phyloP scores from a whole-genome alignment of 23 red algal genomes.

The Gracilariopsis chorda region DNA sequence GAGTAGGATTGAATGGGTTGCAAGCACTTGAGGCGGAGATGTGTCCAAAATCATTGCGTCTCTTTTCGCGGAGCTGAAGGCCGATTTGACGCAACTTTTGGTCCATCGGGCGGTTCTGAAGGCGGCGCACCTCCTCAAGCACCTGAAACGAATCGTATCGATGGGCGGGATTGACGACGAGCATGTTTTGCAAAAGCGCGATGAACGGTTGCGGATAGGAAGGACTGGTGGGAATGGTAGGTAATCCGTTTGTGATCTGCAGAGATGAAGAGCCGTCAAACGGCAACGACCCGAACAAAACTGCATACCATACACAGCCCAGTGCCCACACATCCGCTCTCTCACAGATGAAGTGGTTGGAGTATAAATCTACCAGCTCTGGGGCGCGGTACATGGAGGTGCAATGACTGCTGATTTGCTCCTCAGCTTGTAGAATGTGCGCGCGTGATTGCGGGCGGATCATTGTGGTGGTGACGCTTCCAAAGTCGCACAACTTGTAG shows the following conservation, averaged over 20 bases:
- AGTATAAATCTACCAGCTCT: not conserved
- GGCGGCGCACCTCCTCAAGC: not conserved
- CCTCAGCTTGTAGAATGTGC: slow-evolving; percentile 40
- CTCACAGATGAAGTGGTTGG: slow-evolving; percentile 12
- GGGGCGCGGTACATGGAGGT: slow-evolving; percentile 73
- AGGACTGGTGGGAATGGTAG: not conserved
- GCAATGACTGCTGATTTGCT: slow-evolving; percentile 41
- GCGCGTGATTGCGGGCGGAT: slow-evolving; percentile 20
- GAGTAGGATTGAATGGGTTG: no score
- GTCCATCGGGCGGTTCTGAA: not conserved
- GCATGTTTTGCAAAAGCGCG: slow-evolving; percentile 29
- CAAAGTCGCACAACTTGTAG: slow-evolving; percentile 94
- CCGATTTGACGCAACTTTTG: not conserved
- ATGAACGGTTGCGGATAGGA: slow-evolving; percentile 22
- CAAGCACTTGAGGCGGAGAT: no score
- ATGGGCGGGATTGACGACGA: slow-evolving; percentile 16
- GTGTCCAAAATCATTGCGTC: not conserved
- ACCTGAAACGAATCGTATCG: slow-evolving; percentile 32
- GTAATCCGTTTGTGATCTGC: slow-evolving; percentile 46
- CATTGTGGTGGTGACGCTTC: slow-evolving; percentile 48
- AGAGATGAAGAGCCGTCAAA: slow-evolving; percentile 60
- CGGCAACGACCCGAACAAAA: slow-evolving; percentile 52
- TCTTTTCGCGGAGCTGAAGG: not conserved
- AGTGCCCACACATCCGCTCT: slow-evolving; percentile 85
- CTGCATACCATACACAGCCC: slow-evolving; percentile 74